Evolutionary conservation across 1,284 basidiomycete species (phyloP).

Genomic region (Coriolopsis trogii): DNA sequence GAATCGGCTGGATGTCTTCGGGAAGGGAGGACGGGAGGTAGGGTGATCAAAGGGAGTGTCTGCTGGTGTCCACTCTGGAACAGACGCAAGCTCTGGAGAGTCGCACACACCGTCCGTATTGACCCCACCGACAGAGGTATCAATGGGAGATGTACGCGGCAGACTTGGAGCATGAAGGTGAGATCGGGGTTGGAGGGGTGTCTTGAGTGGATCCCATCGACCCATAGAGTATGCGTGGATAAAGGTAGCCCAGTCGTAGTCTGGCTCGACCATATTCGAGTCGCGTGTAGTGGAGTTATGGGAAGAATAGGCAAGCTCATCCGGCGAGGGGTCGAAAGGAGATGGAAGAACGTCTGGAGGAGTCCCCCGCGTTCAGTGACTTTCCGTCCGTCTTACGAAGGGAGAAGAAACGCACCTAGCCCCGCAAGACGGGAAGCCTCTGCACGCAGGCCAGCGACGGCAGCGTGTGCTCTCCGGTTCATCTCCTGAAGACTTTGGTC

Average conservation of each 20-base stretch:
- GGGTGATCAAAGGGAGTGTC: constrained; percentile 19
- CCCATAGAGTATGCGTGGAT: constrained; percentile 76
- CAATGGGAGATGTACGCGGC: constrained; percentile 11
- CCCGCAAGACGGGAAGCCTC: constrained; percentile 34
- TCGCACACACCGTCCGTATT: constrained; percentile 23
- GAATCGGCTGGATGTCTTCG: background rate
- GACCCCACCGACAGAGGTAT: constrained; percentile 14
- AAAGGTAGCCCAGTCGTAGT: constrained; percentile 78
- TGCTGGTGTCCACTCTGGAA: constrained; percentile 19
- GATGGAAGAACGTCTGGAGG: constrained; percentile 29
- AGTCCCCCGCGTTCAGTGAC: constrained; percentile 2
- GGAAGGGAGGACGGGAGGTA: background rate
- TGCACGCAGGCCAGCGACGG: constrained; percentile 33
- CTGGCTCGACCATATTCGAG: constrained; percentile 33
- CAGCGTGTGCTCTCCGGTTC: constrained; percentile 32
- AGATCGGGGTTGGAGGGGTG: constrained; percentile 65
- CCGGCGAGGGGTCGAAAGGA: constrained; percentile 35
- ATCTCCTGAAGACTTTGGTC: constrained; percentile 30
- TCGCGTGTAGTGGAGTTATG: constrained; percentile 23
- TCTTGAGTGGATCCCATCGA: constrained; percentile 80
- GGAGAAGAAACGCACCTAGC: constrained; percentile 25
- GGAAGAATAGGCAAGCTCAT: constrained; percentile 29
- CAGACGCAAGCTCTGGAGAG: constrained; percentile 23
- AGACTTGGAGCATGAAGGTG: constrained; percentile 30
- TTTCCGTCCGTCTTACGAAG: background rate